These are phyloP conservation scores for Cladosporium oxysporum DNA, from an alignment of 2,329 filamentous ascomycete species.

Conservation along the genomic window DNA sequence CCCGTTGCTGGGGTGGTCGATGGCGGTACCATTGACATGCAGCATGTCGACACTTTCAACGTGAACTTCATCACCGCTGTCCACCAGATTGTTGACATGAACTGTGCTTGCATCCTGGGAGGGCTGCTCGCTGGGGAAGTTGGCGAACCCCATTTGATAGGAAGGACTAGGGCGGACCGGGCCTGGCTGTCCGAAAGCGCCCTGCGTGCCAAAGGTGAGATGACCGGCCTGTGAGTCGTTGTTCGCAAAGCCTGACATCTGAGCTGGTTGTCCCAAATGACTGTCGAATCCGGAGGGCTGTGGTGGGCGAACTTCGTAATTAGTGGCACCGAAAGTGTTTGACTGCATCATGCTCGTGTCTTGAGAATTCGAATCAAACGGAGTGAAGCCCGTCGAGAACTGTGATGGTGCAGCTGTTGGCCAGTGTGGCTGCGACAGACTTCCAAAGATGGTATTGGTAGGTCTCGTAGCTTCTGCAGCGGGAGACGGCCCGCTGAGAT, in stretches of 20 bases:
- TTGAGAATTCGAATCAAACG: neutral
- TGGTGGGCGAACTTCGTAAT: neutral
- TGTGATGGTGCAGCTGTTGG: conserved; percentile 3
- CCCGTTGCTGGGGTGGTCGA: conserved; percentile 23
- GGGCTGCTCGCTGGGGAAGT: neutral
- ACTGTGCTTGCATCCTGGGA: neutral
- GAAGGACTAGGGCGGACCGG: neutral
- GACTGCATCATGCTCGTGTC: neutral
- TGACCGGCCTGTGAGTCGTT: neutral
- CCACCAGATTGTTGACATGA: neutral
- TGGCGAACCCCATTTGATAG: conserved; percentile 9
- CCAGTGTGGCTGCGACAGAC: conserved; percentile 4
- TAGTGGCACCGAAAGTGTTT: neutral
- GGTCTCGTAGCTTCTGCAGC: neutral
- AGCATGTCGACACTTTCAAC: neutral
- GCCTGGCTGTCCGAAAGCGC: neutral
- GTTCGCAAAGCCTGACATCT: neutral
- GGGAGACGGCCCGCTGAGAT: neutral
- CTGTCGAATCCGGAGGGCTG: neutral
- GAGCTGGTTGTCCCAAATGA: neutral
- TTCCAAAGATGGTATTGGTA: neutral
- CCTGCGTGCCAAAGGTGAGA: neutral
- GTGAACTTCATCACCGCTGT: neutral
- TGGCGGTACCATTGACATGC: conserved; percentile 13
- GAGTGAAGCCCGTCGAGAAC: neutral